Conservation (phyloP, 305 asterid species). For the Fraxinus xanthoxyloides region DNA sequence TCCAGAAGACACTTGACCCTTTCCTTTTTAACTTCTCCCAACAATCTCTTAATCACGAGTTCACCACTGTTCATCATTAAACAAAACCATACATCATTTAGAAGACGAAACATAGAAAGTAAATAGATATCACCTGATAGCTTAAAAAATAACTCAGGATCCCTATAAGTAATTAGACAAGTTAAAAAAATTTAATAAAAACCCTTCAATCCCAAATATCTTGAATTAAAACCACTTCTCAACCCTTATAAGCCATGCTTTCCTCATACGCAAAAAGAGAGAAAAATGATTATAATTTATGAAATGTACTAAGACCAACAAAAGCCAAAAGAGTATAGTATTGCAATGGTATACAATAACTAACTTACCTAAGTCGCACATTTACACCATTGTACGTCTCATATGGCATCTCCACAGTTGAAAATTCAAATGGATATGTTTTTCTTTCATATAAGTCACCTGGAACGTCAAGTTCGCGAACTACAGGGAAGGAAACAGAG, state of each 20-base stretch:
- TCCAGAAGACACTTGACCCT: background rate
- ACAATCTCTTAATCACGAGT: background rate
- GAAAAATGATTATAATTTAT: too few species aligned
- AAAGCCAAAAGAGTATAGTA: background rate
- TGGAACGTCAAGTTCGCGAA: slow-evolving; percentile 95
- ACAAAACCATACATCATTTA: too few species aligned
- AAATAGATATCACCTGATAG: background rate
- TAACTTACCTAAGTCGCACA: slow-evolving; percentile 85
- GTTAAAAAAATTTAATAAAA: background rate
- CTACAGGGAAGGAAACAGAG: slow-evolving; percentile 32
- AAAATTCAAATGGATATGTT: slow-evolving; percentile 88
- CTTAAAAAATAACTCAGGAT: background rate
- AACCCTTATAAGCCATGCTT: too few species aligned
- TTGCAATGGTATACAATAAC: background rate
- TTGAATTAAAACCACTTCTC: background rate
- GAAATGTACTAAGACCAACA: too few species aligned
- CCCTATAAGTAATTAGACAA: background rate
- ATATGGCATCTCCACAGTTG: slow-evolving; percentile 95
- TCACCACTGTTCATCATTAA: background rate
- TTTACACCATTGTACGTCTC: slow-evolving; percentile 91
- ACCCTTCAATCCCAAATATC: background rate
- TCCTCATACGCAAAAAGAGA: too few species aligned
- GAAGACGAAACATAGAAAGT: background rate
- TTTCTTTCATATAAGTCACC: slow-evolving; percentile 90
- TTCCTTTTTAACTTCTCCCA: background rate